These are phyloP conservation scores for Veloboletus limbatus DNA, from an alignment of 1,284 basidiomycete species.

Conservation along the genomic window DNA sequence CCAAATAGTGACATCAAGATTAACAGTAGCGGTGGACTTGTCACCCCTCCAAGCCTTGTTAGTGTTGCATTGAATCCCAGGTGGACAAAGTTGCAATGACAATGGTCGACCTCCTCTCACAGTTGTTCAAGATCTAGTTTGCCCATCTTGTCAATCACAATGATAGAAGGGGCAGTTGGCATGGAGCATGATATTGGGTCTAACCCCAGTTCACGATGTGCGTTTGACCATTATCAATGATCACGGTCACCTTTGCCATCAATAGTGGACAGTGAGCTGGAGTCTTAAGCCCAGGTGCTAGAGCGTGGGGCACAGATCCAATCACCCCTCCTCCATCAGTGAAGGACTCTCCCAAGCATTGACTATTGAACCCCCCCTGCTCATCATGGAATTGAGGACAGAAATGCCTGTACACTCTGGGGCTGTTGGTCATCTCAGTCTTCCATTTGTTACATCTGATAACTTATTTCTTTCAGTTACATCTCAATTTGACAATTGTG, in stretches of 20 bases:
- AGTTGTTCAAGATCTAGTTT: constrained; percentile 33
- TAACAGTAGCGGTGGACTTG: constrained; percentile 48
- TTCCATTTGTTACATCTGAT: constrained; percentile 18
- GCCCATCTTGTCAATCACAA: constrained; percentile 35
- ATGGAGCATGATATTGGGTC: constrained; percentile 23
- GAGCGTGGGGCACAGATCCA: constrained; percentile 35
- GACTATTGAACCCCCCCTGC: constrained; percentile 7
- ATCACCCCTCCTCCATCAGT: constrained; percentile 46
- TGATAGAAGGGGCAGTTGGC: constrained; percentile 31
- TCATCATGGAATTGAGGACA: constrained; percentile 13
- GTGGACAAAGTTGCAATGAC: constrained; percentile 36
- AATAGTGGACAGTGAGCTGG: constrained; percentile 41
- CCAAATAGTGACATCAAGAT: constrained; percentile 37
- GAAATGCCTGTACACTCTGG: constrained; percentile 23
- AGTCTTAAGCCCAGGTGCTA: constrained; percentile 23
- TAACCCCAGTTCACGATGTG: constrained; percentile 23
- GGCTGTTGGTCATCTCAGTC: constrained; percentile 31
- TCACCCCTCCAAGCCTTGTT: constrained; percentile 71
- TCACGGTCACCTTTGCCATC: constrained; percentile 41
- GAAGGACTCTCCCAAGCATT: constrained; percentile 36
- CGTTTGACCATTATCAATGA: constrained; percentile 31
- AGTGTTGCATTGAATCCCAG: constrained; percentile 62
- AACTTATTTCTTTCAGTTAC: constrained; percentile 26
- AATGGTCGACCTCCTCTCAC: constrained; percentile 31
- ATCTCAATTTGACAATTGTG: constrained; percentile 41